Percentiles rank a stretch among this genome's conserved stretches.
Evolutionary conservation across 2,329 filamentous ascomycete species (phyloP).

Genomic region (Pyrenophora seminiperda): DNA sequence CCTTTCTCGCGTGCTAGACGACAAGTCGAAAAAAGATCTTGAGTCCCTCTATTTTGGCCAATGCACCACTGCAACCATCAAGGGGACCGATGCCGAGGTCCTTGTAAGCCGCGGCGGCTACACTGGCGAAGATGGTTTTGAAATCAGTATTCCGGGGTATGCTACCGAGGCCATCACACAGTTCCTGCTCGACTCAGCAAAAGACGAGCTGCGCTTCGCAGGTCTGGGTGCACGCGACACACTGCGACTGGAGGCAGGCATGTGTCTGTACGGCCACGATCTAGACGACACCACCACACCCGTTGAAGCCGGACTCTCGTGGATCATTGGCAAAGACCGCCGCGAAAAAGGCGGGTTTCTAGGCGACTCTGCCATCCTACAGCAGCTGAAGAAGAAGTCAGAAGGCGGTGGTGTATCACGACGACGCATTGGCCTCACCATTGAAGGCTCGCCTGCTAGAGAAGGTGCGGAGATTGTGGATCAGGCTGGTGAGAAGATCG

Average conservation of each 20-base stretch:
- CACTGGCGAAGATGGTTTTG: conserved; percentile 97
- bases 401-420: conserved; percentile 72
- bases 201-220: conserved; percentile 75
- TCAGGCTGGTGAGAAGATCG: conserved; percentile 69
- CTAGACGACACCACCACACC: conserved; percentile 78
- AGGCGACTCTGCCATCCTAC: conserved; percentile 76
- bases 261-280: conserved; percentile 99
- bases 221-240: conserved; percentile 91
- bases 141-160: conserved; percentile 79
- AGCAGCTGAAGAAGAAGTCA: conserved; percentile 76
- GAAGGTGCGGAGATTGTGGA: conserved; percentile 83
- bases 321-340: conserved; percentile 84
- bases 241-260: conserved; percentile 90
- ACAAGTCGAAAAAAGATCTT: conserved; percentile 45
- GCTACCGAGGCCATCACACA: conserved; percentile 71
- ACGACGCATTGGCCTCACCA: conserved; percentile 78
- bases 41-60: conserved; percentile 81
- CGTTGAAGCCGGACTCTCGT: conserved; percentile 69
- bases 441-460: conserved; percentile 85
- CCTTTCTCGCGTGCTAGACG: conserved; percentile 67
- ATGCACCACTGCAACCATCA: conserved; percentile 68
- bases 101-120: conserved; percentile 90
- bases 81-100: conserved; percentile 60
- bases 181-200: conserved; percentile 66
- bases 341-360: conserved; percentile 77